These are phyloP conservation scores for Periglandula ipomoeae DNA, from an alignment of 2,329 filamentous ascomycete genomes.

Conservation along the genomic window DNA sequence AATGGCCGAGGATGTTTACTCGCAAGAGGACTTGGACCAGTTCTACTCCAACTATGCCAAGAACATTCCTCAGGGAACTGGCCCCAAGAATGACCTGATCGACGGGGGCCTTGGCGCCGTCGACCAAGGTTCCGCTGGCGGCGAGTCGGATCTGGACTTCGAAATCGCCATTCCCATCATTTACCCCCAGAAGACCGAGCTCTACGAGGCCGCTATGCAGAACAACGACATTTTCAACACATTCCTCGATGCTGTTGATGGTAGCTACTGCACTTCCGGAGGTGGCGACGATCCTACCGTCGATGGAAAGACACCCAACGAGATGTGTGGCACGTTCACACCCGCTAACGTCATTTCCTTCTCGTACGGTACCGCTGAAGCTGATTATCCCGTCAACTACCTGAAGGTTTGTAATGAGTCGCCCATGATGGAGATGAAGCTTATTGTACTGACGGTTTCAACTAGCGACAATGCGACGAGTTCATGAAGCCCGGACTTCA, in stretches of 20 bases:
- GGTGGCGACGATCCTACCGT: slow-evolving; percentile 39
- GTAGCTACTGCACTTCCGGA: slow-evolving; percentile 40
- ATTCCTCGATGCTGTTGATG: slow-evolving; percentile 39
- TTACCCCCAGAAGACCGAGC: slow-evolving; percentile 38
- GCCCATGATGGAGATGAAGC: background rate
- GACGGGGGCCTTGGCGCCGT: slow-evolving; percentile 36
- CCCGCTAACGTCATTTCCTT: slow-evolving; percentile 27
- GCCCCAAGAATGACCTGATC: slow-evolving; percentile 34
- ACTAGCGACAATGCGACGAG: slow-evolving; percentile 29
- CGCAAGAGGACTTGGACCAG: slow-evolving; percentile 36
- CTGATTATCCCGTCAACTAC: slow-evolving; percentile 36
- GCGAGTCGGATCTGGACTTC: slow-evolving; percentile 45
- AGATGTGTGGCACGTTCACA: slow-evolving; percentile 14
- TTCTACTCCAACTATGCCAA: slow-evolving; percentile 37
- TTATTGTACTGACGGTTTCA: background rate
- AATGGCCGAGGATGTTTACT: slow-evolving; percentile 39
- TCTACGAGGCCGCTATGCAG: slow-evolving; percentile 34
- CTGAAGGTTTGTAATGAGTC: slow-evolving; percentile 15
- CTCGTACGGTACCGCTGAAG: slow-evolving; percentile 25
- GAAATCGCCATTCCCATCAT: slow-evolving; percentile 42
- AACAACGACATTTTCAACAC: slow-evolving; percentile 31
- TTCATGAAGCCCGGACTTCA: slow-evolving; percentile 37
- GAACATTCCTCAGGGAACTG: slow-evolving; percentile 28
- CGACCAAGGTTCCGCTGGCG: slow-evolving; percentile 17
- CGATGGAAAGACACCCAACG: slow-evolving; percentile 34